These are phyloP conservation scores for Stramenopiles sp. DNA, from an alignment of 352 stramenopile species.

Conservation along the genomic window DNA sequence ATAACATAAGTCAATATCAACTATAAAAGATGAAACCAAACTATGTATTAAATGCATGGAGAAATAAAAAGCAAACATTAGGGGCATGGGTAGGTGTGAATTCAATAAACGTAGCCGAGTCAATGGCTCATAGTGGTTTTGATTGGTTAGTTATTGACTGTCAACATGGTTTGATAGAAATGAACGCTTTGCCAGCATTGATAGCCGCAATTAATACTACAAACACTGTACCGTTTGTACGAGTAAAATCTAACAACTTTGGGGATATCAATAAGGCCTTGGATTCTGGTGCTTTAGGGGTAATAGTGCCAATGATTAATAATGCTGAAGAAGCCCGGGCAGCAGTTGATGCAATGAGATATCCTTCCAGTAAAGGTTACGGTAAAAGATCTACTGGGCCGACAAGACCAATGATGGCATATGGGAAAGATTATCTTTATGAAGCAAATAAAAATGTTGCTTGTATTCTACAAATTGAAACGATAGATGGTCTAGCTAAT, in stretches of 20 bases:
- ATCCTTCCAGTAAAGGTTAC: background rate
- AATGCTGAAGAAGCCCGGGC: background rate
- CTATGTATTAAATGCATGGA: too few relatives aligned
- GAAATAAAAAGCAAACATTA: background rate
- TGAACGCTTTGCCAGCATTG: background rate
- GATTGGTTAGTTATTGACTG: background rate
- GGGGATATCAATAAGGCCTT: background rate
- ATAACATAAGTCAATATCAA: too few relatives aligned
- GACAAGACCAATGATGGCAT: background rate
- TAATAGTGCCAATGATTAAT: background rate
- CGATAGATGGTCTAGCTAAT: background rate
- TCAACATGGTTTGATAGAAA: background rate
- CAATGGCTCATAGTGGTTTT: background rate
- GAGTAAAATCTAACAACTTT: background rate
- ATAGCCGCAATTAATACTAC: background rate
- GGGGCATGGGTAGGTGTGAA: background rate
- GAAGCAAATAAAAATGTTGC: background rate
- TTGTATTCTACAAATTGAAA: background rate
- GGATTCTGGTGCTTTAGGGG: background rate
- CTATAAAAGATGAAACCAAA: too few relatives aligned
- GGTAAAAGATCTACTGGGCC: background rate
- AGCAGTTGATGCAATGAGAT: background rate
- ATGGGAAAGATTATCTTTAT: background rate
- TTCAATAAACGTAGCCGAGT: background rate
- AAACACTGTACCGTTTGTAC: background rate